These are phyloP conservation scores for Hypoxylon sp. DNA, from an alignment of 2,329 filamentous ascomycete species.

Conservation along the genomic window DNA sequence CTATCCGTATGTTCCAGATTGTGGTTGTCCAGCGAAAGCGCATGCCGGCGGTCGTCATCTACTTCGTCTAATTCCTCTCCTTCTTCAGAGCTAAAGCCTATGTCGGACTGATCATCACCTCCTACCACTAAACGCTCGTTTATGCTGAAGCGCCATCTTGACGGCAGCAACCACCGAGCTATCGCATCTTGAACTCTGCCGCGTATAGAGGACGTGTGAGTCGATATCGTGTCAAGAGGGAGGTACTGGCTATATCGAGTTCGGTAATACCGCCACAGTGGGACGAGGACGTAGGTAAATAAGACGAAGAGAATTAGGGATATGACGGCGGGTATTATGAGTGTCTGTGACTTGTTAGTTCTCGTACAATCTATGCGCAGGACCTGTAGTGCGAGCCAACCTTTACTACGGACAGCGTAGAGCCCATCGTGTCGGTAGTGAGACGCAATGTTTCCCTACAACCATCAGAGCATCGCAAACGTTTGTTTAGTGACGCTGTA, in stretches of 20 bases:
- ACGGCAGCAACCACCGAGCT: constrained; percentile 60
- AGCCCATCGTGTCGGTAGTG: constrained; percentile 53
- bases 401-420: constrained; percentile 58
- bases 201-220: constrained; percentile 69
- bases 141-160: constrained; percentile 64
- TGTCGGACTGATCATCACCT: constrained; percentile 60
- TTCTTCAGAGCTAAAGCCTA: constrained; percentile 75
- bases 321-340: constrained; percentile 79
- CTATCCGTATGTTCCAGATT: constrained; percentile 61
- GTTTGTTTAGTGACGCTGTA: neutral
- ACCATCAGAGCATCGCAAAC: constrained; percentile 30
- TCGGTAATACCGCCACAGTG: constrained; percentile 78
- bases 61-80: constrained; percentile 78
- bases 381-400: constrained; percentile 46
- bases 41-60: constrained; percentile 63
- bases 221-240: constrained; percentile 75
- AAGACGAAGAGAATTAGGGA: constrained; percentile 78
- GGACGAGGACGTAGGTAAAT: constrained; percentile 75
- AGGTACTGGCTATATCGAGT: constrained; percentile 82
- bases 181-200: constrained; percentile 64
- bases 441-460: constrained; percentile 11
- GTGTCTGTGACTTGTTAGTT: constrained; percentile 65
- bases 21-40: constrained; percentile 58
- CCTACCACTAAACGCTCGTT: constrained; percentile 59
- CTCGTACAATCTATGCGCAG: constrained; percentile 5